Conservation (phyloP, 805 yeast species). For the Nakazawaea ernobii region DNA sequence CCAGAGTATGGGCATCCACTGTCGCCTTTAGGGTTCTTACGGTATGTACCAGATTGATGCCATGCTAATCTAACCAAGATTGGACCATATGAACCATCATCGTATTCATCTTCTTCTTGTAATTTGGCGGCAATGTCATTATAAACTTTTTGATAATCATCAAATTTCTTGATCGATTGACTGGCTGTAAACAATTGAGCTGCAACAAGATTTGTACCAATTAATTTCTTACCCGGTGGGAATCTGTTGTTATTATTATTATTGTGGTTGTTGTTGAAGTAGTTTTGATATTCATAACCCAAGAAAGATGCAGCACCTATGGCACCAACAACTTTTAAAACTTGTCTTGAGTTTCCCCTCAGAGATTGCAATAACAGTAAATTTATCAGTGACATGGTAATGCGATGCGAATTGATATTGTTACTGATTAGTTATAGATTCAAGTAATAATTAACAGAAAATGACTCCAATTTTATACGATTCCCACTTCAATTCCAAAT, state of each 20-base stretch:
- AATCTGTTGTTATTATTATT: not conserved
- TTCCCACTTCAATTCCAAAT: not conserved
- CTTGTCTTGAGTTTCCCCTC: not conserved
- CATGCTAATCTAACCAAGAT: slow-evolving; percentile 41
- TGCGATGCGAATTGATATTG: not conserved
- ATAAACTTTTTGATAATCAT: slow-evolving; percentile 62
- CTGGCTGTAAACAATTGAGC: not conserved
- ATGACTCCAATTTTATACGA: not conserved
- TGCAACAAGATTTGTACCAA: not conserved
- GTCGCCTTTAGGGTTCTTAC: slow-evolving; percentile 26
- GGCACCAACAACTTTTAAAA: not conserved
- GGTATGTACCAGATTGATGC: slow-evolving; percentile 46
- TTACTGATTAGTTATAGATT: too few relatives aligned
- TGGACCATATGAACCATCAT: slow-evolving; percentile 57
- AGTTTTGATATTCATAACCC: not conserved
- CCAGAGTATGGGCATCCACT: slow-evolving; percentile 25
- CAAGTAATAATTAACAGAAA: too few relatives aligned
- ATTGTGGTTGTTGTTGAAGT: not conserved
- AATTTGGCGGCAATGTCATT: slow-evolving; percentile 65
- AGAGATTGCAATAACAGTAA: not conserved
- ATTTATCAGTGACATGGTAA: not conserved
- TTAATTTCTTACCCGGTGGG: slow-evolving; percentile 7
- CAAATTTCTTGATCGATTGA: slow-evolving; percentile 22
- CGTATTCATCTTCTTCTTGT: slow-evolving; percentile 49
- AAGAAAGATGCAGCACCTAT: slow-evolving; percentile 2